Percentiles rank a stretch among this genome's conserved stretches.
Evolutionary conservation across 1,284 basidiomycete species (phyloP).

Genomic region (Ustilago hordei): DNA sequence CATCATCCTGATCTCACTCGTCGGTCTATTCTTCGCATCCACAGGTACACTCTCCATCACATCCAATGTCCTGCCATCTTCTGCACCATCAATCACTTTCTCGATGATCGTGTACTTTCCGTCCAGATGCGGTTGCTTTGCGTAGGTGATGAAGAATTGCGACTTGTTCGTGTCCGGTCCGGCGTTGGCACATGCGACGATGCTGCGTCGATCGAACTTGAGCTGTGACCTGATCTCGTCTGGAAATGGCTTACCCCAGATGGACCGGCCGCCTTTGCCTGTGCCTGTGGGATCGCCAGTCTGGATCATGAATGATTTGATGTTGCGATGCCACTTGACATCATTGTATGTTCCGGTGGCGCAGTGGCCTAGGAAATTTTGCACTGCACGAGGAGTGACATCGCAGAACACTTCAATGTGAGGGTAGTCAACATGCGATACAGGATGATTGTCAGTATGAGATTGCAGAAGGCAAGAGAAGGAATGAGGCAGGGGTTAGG

Average conservation of each 20-base stretch:
- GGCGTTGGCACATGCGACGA: slow-evolving; percentile 68
- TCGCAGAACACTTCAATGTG: slow-evolving; percentile 98
- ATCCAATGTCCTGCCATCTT: slow-evolving; percentile 59
- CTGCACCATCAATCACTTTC: slow-evolving; percentile 65
- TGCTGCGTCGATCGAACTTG: slow-evolving; percentile 61
- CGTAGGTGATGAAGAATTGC: slow-evolving; percentile 67
- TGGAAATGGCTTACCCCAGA: slow-evolving; percentile 94
- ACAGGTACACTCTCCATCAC: slow-evolving; percentile 83
- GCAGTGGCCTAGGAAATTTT: slow-evolving; percentile 96
- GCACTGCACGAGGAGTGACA: slow-evolving; percentile 89
- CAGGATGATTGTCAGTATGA: background rate
- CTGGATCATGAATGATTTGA: slow-evolving; percentile 85
- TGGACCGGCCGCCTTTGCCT: slow-evolving; percentile 89
- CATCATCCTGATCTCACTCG: slow-evolving; percentile 83
- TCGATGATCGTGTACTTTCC: slow-evolving; percentile 67
- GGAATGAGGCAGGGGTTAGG: background rate
- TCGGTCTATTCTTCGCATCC: slow-evolving; percentile 87
- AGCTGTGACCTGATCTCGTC: slow-evolving; percentile 80
- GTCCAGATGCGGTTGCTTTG: slow-evolving; percentile 63
- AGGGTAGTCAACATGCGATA: background rate
- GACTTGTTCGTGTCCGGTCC: slow-evolving; percentile 66
- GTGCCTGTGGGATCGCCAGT: slow-evolving; percentile 97
- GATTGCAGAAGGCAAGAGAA: background rate
- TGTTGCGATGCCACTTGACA: slow-evolving; percentile 82
- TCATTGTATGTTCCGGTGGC: slow-evolving; percentile 88